Conservation (phyloP, 192 early-diverging fungal genomes). For the Paraglomus brasilianum region DNA sequence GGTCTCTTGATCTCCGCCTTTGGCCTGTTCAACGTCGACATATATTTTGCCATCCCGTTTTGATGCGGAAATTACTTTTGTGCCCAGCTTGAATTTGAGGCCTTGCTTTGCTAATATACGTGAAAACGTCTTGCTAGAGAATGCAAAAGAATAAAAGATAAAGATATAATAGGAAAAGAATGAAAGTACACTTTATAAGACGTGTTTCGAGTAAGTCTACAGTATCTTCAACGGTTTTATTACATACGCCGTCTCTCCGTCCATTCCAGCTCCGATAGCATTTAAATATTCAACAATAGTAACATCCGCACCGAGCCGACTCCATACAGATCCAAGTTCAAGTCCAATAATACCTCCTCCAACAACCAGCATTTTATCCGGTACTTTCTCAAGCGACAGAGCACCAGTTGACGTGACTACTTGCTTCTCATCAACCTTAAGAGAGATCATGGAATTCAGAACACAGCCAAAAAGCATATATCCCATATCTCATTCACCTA, state of each 20-base stretch:
- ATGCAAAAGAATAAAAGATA: too few relatives aligned
- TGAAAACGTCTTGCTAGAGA: slow-evolving; percentile 80
- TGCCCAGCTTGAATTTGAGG: slow-evolving; percentile 97
- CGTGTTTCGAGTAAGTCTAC: too few relatives aligned
- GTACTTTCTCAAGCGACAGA: slow-evolving; percentile 87
- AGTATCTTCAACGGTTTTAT: too few relatives aligned
- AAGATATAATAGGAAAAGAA: slow-evolving; percentile 6
- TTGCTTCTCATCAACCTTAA: slow-evolving; percentile 85
- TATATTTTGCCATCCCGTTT: slow-evolving; percentile 84
- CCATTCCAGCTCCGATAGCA: slow-evolving; percentile 96
- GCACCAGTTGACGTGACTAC: slow-evolving; percentile 99
- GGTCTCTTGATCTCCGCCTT: slow-evolving; percentile 76
- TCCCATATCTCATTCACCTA: slow-evolving; percentile 22
- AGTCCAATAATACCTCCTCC: slow-evolving; percentile 99
- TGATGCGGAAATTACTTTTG: slow-evolving; percentile 89
- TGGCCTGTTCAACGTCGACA: slow-evolving; percentile 88
- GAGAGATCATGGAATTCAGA: neutral
- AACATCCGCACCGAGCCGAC: slow-evolving; percentile 89
- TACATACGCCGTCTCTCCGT: slow-evolving; percentile 83
- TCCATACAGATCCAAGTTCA: slow-evolving; percentile 98
- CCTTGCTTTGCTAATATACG: slow-evolving; percentile 92
- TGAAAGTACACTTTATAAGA: too few relatives aligned
- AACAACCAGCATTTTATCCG: slow-evolving; percentile 98
- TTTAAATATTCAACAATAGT: slow-evolving; percentile 94
- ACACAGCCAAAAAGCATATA: neutral